A percentile compares a stretch with the other conserved stretches of the same genome.
phyloP scores from a whole-genome alignment of 768 basidiomycete species.

The Termitomyces titanicus region DNA sequence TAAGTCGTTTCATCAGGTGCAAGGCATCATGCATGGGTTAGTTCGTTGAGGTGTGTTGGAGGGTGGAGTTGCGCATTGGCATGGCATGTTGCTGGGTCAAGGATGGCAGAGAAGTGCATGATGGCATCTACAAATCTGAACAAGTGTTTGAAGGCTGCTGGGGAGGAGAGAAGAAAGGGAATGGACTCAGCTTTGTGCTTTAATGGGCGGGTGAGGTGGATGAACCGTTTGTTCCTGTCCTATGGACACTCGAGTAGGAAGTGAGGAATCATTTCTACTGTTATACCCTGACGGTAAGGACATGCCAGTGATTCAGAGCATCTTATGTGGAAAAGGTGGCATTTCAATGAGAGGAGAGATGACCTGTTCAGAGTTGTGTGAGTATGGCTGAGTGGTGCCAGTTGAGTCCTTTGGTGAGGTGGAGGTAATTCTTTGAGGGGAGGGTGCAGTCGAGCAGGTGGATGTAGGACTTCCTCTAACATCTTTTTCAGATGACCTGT shows the following conservation, averaged over 20 bases:
- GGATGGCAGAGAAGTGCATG: constrained; percentile 40
- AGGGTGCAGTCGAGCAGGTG: neutral
- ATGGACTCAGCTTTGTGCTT: neutral
- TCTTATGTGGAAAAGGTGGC: no score
- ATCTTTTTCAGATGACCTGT: neutral
- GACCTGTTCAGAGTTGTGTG: neutral
- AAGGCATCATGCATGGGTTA: no score
- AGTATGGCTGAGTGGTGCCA: neutral
- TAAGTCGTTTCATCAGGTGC: no score
- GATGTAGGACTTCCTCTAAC: neutral
- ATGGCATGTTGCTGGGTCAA: no score
- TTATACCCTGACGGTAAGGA: neutral
- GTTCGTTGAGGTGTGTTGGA: no score
- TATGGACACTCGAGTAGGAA: neutral
- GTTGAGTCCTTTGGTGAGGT: neutral
- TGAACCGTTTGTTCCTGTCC: neutral
- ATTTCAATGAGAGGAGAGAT: neutral
- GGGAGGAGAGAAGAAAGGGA: neutral
- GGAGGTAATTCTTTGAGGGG: neutral
- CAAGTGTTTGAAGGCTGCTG: neutral
- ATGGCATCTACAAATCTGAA: neutral
- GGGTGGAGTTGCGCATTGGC: no score
- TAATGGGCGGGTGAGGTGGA: neutral
- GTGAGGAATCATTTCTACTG: neutral
- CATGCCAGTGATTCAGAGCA: neutral